Evolutionary conservation across 768 basidiomycete species (phyloP).

Genomic region (Boletus rubroflammeus): DNA sequence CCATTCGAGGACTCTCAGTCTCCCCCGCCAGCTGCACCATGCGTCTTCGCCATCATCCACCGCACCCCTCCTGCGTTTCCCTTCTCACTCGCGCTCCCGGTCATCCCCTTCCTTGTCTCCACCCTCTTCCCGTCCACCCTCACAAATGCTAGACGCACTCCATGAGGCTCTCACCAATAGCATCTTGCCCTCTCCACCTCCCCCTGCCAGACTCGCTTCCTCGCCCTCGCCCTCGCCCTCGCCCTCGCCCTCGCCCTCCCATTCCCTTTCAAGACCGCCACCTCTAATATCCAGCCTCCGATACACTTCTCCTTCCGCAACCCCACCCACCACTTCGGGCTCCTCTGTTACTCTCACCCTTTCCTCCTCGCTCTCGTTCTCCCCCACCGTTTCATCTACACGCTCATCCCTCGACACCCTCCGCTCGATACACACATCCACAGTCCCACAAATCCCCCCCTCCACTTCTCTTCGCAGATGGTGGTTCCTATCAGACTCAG

Average conservation of each 20-base stretch:
- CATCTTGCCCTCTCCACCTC: slow-evolving; percentile 40
- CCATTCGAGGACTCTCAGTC: slow-evolving; percentile 8
- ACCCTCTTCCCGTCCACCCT: slow-evolving; percentile 30
- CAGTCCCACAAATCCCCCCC: slow-evolving; percentile 26
- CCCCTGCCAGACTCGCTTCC: slow-evolving; percentile 40
- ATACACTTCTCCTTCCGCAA: slow-evolving; percentile 59
- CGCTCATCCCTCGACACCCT: slow-evolving; percentile 58
- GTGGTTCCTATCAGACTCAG: slow-evolving; percentile 49
- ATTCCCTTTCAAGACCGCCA: slow-evolving; percentile 41
- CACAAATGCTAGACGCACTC: slow-evolving; percentile 39
- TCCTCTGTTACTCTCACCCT: slow-evolving; percentile 11
- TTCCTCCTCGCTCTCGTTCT: slow-evolving; percentile 16
- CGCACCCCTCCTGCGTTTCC: slow-evolving; percentile 19
- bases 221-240: slow-evolving; percentile 36
- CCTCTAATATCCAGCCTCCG: slow-evolving; percentile 54
- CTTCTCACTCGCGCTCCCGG: background rate
- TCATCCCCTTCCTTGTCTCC: background rate
- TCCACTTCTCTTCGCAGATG: slow-evolving; percentile 33
- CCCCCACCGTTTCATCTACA: slow-evolving; percentile 26
- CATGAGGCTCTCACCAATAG: slow-evolving; percentile 45
- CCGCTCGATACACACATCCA: slow-evolving; percentile 39
- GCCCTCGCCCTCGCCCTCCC: slow-evolving; percentile 36
- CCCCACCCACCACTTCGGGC: slow-evolving; percentile 41
- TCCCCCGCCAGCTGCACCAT: slow-evolving; percentile 16
- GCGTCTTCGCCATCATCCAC: slow-evolving; percentile 3